Conservation (phyloP, 768 basidiomycete genomes). For the Jaapia argillacea region DNA sequence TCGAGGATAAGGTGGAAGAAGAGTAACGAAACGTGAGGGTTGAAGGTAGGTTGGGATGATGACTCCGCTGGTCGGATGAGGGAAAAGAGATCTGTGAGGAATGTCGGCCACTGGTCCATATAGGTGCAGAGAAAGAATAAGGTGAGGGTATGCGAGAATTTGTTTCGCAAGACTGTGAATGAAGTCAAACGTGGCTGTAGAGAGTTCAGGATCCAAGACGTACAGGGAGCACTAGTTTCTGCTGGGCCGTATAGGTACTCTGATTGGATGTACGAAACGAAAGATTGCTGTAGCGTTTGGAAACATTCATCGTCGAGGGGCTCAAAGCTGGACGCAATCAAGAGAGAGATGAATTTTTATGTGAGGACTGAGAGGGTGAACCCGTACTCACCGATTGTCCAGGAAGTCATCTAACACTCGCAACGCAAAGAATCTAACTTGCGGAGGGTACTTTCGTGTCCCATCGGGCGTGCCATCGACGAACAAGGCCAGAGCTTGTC, state of each 20-base stretch:
- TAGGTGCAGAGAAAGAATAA: conserved; percentile 86
- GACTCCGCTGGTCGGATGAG: conserved; percentile 59
- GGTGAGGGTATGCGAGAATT: conserved; percentile 85
- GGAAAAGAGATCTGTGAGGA: conserved; percentile 71
- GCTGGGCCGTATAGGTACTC: conserved; percentile 84
- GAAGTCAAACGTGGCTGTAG: conserved; percentile 8
- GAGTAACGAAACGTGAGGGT: conserved; percentile 78
- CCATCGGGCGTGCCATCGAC: conserved; percentile 51
- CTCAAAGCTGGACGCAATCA: conserved; percentile 37
- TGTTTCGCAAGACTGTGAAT: conserved; percentile 82
- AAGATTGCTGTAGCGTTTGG: conserved; percentile 60
- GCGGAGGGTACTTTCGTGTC: conserved; percentile 54
- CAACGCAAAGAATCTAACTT: conserved; percentile 74
- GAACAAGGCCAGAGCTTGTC: conserved; percentile 69
- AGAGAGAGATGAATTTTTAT: neutral
- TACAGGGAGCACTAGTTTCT: conserved; percentile 75
- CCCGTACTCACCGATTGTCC: conserved; percentile 65
- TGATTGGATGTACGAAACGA: conserved; percentile 75
- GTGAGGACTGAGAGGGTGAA: neutral
- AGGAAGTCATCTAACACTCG: conserved; percentile 76
- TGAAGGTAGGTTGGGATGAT: conserved; percentile 49
- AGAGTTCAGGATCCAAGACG: conserved; percentile 19
- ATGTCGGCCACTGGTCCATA: conserved; percentile 74
- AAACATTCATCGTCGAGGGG: conserved; percentile 63
- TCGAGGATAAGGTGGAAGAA: conserved; percentile 90